Conservation (phyloP, 1,284 basidiomycete species). For the Ganoderma lucidum region DNA sequence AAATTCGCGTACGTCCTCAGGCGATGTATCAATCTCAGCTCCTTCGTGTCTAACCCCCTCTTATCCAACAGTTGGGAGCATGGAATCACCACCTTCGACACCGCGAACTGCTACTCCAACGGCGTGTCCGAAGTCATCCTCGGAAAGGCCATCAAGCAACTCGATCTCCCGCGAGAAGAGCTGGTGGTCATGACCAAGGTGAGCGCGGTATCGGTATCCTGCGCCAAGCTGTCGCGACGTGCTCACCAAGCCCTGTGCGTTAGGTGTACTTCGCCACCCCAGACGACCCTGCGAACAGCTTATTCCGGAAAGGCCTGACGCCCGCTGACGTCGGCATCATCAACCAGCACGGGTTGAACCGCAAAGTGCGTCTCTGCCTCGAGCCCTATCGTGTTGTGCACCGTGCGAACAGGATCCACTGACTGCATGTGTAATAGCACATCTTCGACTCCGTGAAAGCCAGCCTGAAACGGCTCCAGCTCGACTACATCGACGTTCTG, state of each 20-base stretch:
- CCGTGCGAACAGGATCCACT: too few relatives aligned
- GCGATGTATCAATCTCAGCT: not conserved
- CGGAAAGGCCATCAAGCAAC: constrained; percentile 81
- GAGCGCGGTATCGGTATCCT: not conserved
- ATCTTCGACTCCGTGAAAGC: constrained; percentile 5
- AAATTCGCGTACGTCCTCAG: constrained; percentile 44
- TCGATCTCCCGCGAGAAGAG: constrained; percentile 76
- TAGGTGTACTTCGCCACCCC: constrained; percentile 1
- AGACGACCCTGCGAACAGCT: not conserved
- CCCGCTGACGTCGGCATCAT: constrained; percentile 36
- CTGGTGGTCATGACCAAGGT: constrained; percentile 85
- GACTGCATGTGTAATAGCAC: not conserved
- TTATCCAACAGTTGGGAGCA: constrained; percentile 37
- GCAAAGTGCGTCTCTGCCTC: constrained; percentile 35
- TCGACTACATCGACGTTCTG: constrained; percentile 53
- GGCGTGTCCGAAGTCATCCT: constrained; percentile 79
- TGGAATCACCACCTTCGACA: constrained; percentile 62
- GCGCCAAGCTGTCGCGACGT: not conserved
- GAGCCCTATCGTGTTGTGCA: too few relatives aligned
- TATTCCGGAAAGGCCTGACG: not conserved
- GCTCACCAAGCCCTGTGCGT: not conserved
- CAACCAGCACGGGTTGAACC: constrained; percentile 45
- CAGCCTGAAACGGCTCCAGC: constrained; percentile 48
- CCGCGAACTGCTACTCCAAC: constrained; percentile 54
- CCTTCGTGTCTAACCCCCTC: not conserved